These are phyloP conservation scores for Escallonia rubra DNA, from an alignment of 129 eudicot genomes.

Conservation along the genomic window DNA sequence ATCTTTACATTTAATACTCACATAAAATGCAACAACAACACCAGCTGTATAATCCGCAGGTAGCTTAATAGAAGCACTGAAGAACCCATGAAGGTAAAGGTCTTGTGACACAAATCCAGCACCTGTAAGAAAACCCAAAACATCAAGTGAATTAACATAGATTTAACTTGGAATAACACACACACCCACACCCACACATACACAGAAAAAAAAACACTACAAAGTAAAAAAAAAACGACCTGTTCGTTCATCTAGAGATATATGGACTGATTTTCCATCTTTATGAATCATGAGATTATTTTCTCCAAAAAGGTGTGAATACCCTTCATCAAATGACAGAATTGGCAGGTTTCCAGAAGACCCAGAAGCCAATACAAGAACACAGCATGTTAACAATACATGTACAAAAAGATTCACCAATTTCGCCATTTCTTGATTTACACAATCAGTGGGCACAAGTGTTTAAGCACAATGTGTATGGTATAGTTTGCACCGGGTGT, in stretches of 20 bases:
- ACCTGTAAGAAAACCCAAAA: constrained; percentile 34
- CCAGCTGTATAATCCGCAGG: constrained; percentile 99
- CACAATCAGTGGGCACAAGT: not conserved
- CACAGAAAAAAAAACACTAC: not conserved
- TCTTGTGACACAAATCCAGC: constrained; percentile 95
- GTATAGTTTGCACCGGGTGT: not conserved
- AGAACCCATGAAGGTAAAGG: constrained; percentile 85
- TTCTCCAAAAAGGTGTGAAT: constrained; percentile 81
- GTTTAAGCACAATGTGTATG: constrained; percentile 2
- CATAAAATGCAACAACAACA: constrained; percentile 97
- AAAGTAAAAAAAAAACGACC: constrained; percentile 29
- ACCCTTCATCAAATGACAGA: constrained; percentile 87
- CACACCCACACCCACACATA: not conserved
- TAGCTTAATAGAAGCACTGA: constrained; percentile 92
- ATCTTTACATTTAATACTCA: constrained; percentile 24
- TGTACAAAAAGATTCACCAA: constrained; percentile 27
- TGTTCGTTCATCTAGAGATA: constrained; percentile 71
- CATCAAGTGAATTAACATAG: not conserved
- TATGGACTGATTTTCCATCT: constrained; percentile 86
- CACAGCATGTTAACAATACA: constrained; percentile 29
- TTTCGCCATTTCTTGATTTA: not conserved
- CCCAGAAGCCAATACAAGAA: constrained; percentile 40
- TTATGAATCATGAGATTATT: constrained; percentile 58
- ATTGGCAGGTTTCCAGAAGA: constrained; percentile 60
- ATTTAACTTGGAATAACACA: not conserved